Evolutionary conservation across 176 grass and related monocot species (phyloP).

Genomic region (Raddia distichophylla): DNA sequence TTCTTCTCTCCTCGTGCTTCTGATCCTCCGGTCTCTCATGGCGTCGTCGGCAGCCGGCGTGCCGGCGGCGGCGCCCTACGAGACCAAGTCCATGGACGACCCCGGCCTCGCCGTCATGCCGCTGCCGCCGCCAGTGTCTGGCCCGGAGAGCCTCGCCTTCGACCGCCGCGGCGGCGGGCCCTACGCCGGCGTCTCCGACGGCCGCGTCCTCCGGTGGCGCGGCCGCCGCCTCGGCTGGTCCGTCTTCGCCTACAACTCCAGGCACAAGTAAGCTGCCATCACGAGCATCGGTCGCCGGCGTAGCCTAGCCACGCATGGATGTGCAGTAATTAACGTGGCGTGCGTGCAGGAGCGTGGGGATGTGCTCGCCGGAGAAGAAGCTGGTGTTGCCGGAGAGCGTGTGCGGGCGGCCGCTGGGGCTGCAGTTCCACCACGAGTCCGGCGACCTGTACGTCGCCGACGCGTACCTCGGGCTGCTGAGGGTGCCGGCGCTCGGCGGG

Average conservation of each 20-base stretch:
- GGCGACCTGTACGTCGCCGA: slow-evolving; percentile 85
- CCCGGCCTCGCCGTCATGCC: slow-evolving; percentile 43
- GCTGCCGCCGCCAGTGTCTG: slow-evolving; percentile 50
- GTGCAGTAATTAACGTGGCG: no score
- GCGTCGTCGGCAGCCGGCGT: neutral
- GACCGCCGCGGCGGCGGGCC: slow-evolving; percentile 60
- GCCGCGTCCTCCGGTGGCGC: slow-evolving; percentile 68
- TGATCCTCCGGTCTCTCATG: slow-evolving; percentile 21
- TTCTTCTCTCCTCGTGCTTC: slow-evolving; percentile 5
- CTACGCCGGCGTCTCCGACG: slow-evolving; percentile 86
- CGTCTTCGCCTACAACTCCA: slow-evolving; percentile 69
- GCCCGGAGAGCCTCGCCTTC: slow-evolving; percentile 89
- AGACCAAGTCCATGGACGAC: slow-evolving; percentile 45
- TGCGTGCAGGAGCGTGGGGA: slow-evolving; percentile 35
- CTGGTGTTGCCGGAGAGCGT: slow-evolving; percentile 63
- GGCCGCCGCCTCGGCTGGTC: slow-evolving; percentile 54
- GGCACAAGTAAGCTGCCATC: slow-evolving; percentile 30
- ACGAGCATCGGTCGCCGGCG: neutral
- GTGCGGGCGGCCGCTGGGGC: slow-evolving; percentile 74
- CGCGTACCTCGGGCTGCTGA: slow-evolving; percentile 74
- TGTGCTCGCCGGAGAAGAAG: slow-evolving; percentile 44
- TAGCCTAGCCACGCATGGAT: no score
- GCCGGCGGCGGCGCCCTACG: neutral
- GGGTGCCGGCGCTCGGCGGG: slow-evolving; percentile 58
- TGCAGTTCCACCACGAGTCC: slow-evolving; percentile 74